Evolutionary conservation across 2,329 filamentous ascomycete species (phyloP).

Genomic region (Polytolypa hystricis): DNA sequence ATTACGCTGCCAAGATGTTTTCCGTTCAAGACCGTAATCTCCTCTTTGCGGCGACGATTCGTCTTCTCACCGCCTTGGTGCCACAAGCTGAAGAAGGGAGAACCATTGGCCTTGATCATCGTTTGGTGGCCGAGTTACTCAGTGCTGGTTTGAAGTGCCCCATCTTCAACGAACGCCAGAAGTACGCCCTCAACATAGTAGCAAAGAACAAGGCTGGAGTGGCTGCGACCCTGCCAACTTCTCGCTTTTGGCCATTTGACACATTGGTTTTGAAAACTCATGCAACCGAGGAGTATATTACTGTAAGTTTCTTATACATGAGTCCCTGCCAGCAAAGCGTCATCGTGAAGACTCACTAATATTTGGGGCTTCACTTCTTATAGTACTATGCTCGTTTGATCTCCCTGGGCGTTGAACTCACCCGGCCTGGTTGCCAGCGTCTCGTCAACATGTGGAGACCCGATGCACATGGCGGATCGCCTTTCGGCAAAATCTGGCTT

Average conservation of each 20-base stretch:
- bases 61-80: conserved; percentile 48
- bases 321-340: background rate
- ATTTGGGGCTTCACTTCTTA: background rate
- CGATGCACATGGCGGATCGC: conserved; percentile 8
- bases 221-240: conserved; percentile 16
- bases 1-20: conserved; percentile 36
- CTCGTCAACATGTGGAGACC: conserved; percentile 11
- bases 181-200: conserved; percentile 23
- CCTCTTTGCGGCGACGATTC: conserved; percentile 33
- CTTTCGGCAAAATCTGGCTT: conserved; percentile 12
- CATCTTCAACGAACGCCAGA: conserved; percentile 35
- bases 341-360: background rate
- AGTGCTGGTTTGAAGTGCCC: conserved; percentile 31
- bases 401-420: conserved; percentile 5
- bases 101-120: conserved; percentile 29
- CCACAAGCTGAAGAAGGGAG: conserved; percentile 44
- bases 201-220: conserved; percentile 16
- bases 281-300: conserved; percentile 14
- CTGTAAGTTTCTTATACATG: conserved; percentile 17
- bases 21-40: conserved; percentile 36
- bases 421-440: conserved; percentile 3
- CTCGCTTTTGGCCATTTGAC: conserved; percentile 32
- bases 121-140: conserved; percentile 29
- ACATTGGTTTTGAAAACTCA: conserved; percentile 19
- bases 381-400: conserved; percentile 13